Conservation (phyloP, 106 monocot species). For the Dioscorea alata region DNA sequence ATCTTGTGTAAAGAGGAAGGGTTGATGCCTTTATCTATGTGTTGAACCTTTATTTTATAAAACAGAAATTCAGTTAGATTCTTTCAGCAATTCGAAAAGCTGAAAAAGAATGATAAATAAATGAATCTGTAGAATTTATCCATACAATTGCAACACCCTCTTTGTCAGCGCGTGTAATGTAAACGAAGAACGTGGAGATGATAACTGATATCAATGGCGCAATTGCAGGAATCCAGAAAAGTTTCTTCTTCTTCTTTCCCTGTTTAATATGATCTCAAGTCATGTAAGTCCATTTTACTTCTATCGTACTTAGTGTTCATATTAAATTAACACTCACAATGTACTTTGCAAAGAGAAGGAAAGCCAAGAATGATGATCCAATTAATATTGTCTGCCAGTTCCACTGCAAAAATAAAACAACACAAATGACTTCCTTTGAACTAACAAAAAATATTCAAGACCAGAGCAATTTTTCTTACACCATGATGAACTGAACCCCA, state of each 20-base stretch:
- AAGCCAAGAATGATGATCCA: conserved; percentile 41
- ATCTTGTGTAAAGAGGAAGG: conserved; percentile 61
- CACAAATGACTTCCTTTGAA: neutral
- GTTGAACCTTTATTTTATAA: conserved; percentile 44
- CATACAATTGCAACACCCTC: conserved; percentile 57
- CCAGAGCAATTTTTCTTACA: conserved; percentile 15
- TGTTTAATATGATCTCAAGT: neutral
- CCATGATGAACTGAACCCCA: conserved; percentile 29
- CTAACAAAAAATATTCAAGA: neutral
- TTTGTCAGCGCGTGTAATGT: conserved; percentile 37
- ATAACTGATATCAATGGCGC: conserved; percentile 51
- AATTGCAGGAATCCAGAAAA: conserved; percentile 60
- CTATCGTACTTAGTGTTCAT: neutral
- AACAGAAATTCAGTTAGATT: neutral
- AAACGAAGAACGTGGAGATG: conserved; percentile 45
- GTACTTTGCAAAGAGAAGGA: conserved; percentile 62
- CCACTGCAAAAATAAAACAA: conserved; percentile 45
- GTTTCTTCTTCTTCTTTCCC: conserved; percentile 61
- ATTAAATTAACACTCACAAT: conserved; percentile 34
- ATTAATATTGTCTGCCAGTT: conserved; percentile 76
- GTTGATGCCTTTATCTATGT: conserved; percentile 65
- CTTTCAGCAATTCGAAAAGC: too few species aligned
- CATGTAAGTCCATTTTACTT: neutral
- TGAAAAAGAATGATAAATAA: too few species aligned
- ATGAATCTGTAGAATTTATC: too few species aligned